Base-by-base conservation (phyloP, 768 basidiomycete species). In the Cubamyces sp. region DNA sequence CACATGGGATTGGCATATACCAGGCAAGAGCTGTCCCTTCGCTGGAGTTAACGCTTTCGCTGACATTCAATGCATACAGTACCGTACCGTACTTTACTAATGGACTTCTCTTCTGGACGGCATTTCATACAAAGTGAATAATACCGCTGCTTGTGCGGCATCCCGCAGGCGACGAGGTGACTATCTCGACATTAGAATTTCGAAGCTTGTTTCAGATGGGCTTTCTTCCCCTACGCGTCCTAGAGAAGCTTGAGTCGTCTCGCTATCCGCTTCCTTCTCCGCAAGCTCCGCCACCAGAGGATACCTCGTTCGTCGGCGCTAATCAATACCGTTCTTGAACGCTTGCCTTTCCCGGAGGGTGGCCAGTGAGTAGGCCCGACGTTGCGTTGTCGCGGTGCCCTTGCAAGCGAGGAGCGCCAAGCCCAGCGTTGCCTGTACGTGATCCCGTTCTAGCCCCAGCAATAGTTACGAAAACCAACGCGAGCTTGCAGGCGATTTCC, bases 301-400 rank as follows among this genome's bases (percentile, higher is more conserved):
- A 34, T 34, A 34, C 34, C 34, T 11, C 9, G 34, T 34, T 34
- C 34, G 4, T 14, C n/a, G 30, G 62, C 62, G 62, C 28, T 46
- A 42, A 47, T 53, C 39, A 34, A n/a, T 5, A 9, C n/a, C 40
- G 21, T 64, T 64, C 62, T 64, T 64, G 53, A 64, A 64, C 45
- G 53, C 16, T 34, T 64, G 62, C 62, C 62, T 54, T 54, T 57
- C 50, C 26, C 14, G 61, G 61, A 43, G 57, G 28, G 23, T 26
- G 12, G 25, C 5, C 25, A 12, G 34, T 9, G 28, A 30, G 28
- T 30, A 34, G 11, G 15, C 18, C 48, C 48, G 5, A 23, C 25
- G 48, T 28, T 49, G 48, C 48, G 48, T 34, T 34, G 34, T 5
- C 9, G 34, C 34, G 34, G 34, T 5, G 11, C 34, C 9, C 34